These are phyloP conservation scores for Penicillium decumbens DNA, from an alignment of 2,329 filamentous ascomycete genomes.

Conservation along the genomic window DNA sequence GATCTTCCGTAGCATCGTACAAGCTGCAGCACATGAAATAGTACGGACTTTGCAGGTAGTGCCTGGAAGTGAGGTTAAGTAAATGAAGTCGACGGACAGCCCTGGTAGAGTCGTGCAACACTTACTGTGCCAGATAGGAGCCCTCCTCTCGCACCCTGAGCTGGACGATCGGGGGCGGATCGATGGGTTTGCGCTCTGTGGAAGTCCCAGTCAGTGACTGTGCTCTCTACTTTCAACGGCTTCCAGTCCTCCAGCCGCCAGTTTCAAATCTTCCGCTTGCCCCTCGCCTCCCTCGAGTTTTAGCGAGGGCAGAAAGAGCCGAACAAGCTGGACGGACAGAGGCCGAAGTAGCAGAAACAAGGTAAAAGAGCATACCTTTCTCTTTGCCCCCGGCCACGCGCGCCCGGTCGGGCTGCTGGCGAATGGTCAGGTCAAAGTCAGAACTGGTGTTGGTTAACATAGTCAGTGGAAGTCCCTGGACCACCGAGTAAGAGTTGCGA, in stretches of 20 bases:
- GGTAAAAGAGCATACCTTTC: conserved; percentile 53
- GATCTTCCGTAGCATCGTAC: conserved; percentile 48
- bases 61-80: conserved; percentile 37
- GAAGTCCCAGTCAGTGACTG: conserved; percentile 11
- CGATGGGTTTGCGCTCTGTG: conserved; percentile 75
- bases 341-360: neutral
- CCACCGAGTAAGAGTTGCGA: conserved; percentile 29
- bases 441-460: conserved; percentile 45
- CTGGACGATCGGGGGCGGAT: conserved; percentile 77
- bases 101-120: conserved; percentile 14
- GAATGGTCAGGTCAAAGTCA: conserved; percentile 55
- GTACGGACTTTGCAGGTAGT: conserved; percentile 62
- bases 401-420: conserved; percentile 64
- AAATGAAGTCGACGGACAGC: neutral
- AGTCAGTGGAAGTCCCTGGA: conserved; percentile 37
- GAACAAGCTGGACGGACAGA: neutral
- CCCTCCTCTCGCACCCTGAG: conserved; percentile 51
- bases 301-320: neutral
- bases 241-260: neutral
- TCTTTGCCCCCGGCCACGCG: conserved; percentile 69
- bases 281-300: neutral
- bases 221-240: conserved; percentile 2
- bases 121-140: conserved; percentile 57
- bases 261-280: neutral
- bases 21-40: conserved; percentile 59